Evolutionary conservation across 192 early-diverging fungal species (phyloP).

Genomic region (Funneliformis geosporum): DNA sequence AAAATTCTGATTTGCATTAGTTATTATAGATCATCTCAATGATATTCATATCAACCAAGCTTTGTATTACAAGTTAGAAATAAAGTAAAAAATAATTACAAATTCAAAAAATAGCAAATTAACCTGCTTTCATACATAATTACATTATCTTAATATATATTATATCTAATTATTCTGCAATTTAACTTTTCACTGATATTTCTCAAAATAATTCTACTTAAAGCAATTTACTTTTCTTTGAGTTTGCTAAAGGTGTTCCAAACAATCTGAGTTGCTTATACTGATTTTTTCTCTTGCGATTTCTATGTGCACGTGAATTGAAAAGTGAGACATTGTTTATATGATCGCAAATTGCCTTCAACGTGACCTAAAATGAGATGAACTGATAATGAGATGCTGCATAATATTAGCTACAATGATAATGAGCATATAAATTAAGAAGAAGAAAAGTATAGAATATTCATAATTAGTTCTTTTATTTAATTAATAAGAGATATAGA

Average conservation of each 20-base stretch:
- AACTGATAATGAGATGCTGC: constrained; percentile 24
- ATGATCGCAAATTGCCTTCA: constrained; percentile 25
- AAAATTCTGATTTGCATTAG: constrained; percentile 16
- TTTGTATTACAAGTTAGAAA: neutral
- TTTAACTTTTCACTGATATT: neutral
- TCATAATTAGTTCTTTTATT: no score
- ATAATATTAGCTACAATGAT: constrained; percentile 11
- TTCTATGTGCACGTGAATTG: constrained; percentile 9
- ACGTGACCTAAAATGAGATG: constrained; percentile 21
- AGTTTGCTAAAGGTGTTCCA: neutral
- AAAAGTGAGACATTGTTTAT: constrained; percentile 24
- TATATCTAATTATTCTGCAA: constrained; percentile 8
- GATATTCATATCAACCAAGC: neutral
- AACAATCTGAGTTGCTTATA: neutral
- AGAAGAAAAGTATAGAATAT: no score
- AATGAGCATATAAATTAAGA: constrained; percentile 28
- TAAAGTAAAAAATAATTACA: constrained; percentile 15
- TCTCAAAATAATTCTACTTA: constrained; percentile 1
- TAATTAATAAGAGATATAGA: no score
- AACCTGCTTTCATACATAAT: constrained; percentile 10
- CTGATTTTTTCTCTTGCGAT: constrained; percentile 16
- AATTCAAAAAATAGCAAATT: neutral
- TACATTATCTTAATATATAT: constrained; percentile 3
- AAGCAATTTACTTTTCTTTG: constrained; percentile 4
- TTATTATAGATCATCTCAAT: constrained; percentile 3